Conservation (phyloP, 495 filamentous ascomycete genomes). For the Wilcoxina mikolae region DNA sequence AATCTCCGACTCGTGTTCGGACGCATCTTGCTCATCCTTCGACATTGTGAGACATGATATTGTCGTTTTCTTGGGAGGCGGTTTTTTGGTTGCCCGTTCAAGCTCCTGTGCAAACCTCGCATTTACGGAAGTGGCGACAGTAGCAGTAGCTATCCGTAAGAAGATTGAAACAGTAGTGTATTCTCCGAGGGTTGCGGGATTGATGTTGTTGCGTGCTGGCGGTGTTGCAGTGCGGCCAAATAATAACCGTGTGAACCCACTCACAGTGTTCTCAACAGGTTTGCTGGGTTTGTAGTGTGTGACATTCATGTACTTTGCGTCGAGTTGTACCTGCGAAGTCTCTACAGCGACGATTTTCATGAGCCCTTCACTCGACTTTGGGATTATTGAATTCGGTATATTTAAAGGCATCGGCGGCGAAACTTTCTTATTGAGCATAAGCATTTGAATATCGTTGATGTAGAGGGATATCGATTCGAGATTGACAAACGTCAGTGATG, state of each 20-base stretch:
- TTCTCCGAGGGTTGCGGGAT: slow-evolving; percentile 15
- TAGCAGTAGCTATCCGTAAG: slow-evolving; percentile 69
- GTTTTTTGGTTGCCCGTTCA: slow-evolving; percentile 94
- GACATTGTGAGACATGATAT: slow-evolving; percentile 81
- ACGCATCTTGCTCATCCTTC: slow-evolving; percentile 62
- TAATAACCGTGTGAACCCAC: slow-evolving; percentile 12
- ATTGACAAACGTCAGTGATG: slow-evolving; percentile 89
- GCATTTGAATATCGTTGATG: slow-evolving; percentile 72
- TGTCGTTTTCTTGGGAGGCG: slow-evolving; percentile 71
- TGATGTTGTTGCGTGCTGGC: slow-evolving; percentile 4
- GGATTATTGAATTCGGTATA: slow-evolving; percentile 70
- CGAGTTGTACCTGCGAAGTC: slow-evolving; percentile 71
- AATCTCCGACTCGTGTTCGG: slow-evolving; percentile 54
- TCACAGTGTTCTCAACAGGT: slow-evolving; percentile 15
- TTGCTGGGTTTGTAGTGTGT: slow-evolving; percentile 25
- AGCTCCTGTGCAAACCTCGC: slow-evolving; percentile 61
- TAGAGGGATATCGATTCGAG: slow-evolving; percentile 75
- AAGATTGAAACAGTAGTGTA: slow-evolving; percentile 57
- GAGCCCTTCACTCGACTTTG: slow-evolving; percentile 61
- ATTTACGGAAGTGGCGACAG: slow-evolving; percentile 55
- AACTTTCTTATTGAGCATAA: slow-evolving; percentile 64
- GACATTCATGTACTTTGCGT: slow-evolving; percentile 79
- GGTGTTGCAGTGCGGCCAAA: slow-evolving; percentile 15
- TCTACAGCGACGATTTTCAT: slow-evolving; percentile 68
- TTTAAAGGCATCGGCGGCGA: slow-evolving; percentile 55